Percentiles rank a stretch among this genome's conserved stretches.
Evolutionary conservation across 805 yeast genomes (phyloP).

Genomic region (Wickerhamomyces alni): DNA sequence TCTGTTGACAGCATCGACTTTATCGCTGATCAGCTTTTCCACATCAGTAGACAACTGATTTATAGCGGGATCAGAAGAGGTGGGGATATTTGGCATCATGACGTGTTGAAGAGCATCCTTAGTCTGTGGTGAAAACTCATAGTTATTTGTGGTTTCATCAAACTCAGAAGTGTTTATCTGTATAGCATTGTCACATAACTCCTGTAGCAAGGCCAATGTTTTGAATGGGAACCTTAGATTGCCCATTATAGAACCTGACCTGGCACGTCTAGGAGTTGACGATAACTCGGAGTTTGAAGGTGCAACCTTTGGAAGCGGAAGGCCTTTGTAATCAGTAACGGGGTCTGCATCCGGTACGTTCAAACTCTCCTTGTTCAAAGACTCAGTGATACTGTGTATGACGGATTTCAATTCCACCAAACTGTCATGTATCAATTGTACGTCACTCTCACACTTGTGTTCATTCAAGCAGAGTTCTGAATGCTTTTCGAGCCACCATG

Average conservation of each 20-base stretch:
- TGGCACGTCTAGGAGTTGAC: slow-evolving; percentile 27
- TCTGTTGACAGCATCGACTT: slow-evolving; percentile 64
- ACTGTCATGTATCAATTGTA: slow-evolving; percentile 69
- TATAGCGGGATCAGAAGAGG: slow-evolving; percentile 61
- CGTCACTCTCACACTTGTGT: slow-evolving; percentile 73
- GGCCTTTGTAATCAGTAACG: slow-evolving; percentile 48
- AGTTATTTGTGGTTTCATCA: slow-evolving; percentile 20
- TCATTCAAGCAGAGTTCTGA: slow-evolving; percentile 83
- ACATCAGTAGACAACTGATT: slow-evolving; percentile 62
- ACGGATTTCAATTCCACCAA: slow-evolving; percentile 62
- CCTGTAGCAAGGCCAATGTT: slow-evolving; percentile 48
- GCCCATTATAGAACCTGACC: slow-evolving; percentile 35
- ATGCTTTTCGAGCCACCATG: slow-evolving; percentile 95
- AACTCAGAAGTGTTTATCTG: slow-evolving; percentile 68
- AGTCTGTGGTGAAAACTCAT: slow-evolving; percentile 54
- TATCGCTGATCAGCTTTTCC: slow-evolving; percentile 48
- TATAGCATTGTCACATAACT: slow-evolving; percentile 70
- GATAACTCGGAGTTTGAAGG: slow-evolving; percentile 10
- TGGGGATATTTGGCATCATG: slow-evolving; percentile 33
- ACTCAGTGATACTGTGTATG: slow-evolving; percentile 33
- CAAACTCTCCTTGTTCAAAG: slow-evolving; percentile 20
- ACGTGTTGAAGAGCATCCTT: slow-evolving; percentile 47
- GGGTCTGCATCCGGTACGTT: slow-evolving; percentile 4
- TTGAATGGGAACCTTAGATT: slow-evolving; percentile 54
- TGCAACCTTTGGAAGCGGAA: slow-evolving; percentile 34